Percentiles rank a stretch among this genome's conserved stretches.
Evolutionary conservation across 2,329 filamentous ascomycete species (phyloP).

Genomic region (Claviceps sorghi): DNA sequence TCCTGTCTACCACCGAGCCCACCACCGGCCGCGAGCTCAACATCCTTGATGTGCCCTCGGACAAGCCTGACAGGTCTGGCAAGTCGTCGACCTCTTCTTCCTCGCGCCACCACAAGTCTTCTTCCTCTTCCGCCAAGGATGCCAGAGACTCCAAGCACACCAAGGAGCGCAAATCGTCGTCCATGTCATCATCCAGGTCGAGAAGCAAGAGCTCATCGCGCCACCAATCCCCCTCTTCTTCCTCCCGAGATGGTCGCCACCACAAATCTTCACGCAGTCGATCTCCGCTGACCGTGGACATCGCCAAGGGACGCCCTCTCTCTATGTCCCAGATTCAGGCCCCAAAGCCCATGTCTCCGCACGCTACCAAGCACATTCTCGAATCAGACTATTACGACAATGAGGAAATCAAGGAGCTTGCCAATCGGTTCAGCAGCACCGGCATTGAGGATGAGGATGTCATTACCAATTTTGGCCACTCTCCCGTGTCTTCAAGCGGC

Average conservation of each 20-base stretch:
- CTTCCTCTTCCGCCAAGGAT: constrained; percentile 5
- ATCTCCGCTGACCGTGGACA: constrained; percentile 43
- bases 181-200: constrained; percentile 22
- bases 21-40: constrained; percentile 95
- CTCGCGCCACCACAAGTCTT: constrained; percentile 17
- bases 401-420: constrained; percentile 64
- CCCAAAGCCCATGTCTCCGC: constrained; percentile 77
- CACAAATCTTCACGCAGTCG: constrained; percentile 29
- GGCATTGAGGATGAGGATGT: constrained; percentile 44
- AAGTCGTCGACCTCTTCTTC: constrained; percentile 23
- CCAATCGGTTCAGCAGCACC: constrained; percentile 53
- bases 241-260: constrained; percentile 29
- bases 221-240: constrained; percentile 23
- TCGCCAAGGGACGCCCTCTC: constrained; percentile 78
- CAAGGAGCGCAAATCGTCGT: constrained; percentile 9
- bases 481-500: constrained; percentile 52
- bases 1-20: constrained; percentile 79
- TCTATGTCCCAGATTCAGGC: constrained; percentile 81
- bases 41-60: constrained; percentile 76
- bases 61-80: constrained; percentile 20
- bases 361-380: constrained; percentile 77
- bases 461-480: constrained; percentile 38
- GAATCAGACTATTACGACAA: constrained; percentile 62
- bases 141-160: background rate
- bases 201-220: constrained; percentile 23